These are phyloP conservation scores for Hypomyces rosellus DNA, from an alignment of 2,329 filamentous ascomycete species.

Conservation along the genomic window DNA sequence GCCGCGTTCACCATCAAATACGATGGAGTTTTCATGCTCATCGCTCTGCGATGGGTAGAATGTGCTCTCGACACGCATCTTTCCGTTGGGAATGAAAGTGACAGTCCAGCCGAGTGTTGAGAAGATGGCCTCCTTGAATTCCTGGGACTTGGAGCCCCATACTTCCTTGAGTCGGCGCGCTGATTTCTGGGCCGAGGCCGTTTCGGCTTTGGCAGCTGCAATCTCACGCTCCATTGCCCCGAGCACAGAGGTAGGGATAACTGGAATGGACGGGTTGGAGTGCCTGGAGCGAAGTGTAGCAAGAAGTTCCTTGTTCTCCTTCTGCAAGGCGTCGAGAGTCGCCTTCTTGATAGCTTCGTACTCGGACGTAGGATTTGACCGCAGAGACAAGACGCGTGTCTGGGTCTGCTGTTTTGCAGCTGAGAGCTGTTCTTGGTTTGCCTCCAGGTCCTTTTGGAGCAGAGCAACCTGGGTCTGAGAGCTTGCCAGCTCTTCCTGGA, in stretches of 20 bases:
- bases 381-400: constrained; percentile 77
- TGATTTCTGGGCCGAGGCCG: constrained; percentile 71
- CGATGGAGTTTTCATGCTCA: constrained; percentile 65
- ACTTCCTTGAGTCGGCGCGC: constrained; percentile 85
- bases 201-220: constrained; percentile 61
- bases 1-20: constrained; percentile 88
- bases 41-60: constrained; percentile 67
- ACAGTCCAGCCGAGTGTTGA: constrained; percentile 90
- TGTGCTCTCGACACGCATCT: constrained; percentile 83
- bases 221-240: constrained; percentile 71
- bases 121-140: constrained; percentile 93
- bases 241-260: constrained; percentile 72
- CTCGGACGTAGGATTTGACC: constrained; percentile 86
- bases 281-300: constrained; percentile 54
- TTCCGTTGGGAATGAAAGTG: constrained; percentile 94
- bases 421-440: constrained; percentile 66
- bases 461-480: constrained; percentile 64
- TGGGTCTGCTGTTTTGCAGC: constrained; percentile 59
- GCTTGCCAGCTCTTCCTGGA: constrained; percentile 70
- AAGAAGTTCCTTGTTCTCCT: constrained; percentile 79
- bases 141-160: constrained; percentile 81
- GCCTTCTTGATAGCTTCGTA: constrained; percentile 76
- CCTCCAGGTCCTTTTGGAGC: constrained; percentile 68
- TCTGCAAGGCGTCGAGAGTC: constrained; percentile 69
- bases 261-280: constrained; percentile 41